Conservation (phyloP, 352 stramenopile genomes). For the Saprolegnia diclina region DNA sequence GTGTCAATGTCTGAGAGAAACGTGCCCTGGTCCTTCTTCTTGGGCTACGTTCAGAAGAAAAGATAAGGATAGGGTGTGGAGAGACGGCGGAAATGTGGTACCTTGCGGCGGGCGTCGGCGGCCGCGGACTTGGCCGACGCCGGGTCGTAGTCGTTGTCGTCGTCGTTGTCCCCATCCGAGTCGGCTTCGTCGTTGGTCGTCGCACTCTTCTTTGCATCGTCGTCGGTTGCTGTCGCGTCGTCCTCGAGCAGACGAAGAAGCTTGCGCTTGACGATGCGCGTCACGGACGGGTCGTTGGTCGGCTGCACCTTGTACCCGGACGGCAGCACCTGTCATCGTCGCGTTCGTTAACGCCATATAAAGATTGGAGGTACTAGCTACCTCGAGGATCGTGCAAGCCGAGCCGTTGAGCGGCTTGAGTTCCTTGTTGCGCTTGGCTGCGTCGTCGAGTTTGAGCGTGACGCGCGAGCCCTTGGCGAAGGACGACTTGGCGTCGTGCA, state of each 20-base stretch:
- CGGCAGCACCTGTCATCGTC: not conserved
- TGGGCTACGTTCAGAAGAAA: conserved; percentile 3
- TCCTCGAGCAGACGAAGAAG: not conserved
- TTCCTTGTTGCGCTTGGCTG: conserved; percentile 16
- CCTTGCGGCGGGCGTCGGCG: not conserved
- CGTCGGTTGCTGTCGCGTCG: conserved; percentile 25
- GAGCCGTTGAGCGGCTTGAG: conserved; percentile 15
- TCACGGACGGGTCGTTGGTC: not conserved
- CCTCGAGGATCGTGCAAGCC: conserved; percentile 12
- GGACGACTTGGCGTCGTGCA: conserved; percentile 31
- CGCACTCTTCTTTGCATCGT: conserved; percentile 29
- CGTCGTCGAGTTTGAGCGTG: conserved; percentile 22
- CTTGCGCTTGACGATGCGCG: conserved; percentile 9
- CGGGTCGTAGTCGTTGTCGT: conserved; percentile 31
- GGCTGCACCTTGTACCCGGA: conserved; percentile 10
- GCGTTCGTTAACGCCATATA: not conserved
- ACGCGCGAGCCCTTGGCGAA: conserved; percentile 20
- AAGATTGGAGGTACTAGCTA: not conserved
- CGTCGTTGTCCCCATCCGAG: conserved; percentile 35
- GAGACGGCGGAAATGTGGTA: not conserved
- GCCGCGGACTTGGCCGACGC: not conserved
- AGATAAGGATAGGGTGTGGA: not conserved
- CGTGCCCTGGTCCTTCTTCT: conserved; percentile 26
- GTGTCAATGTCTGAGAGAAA: conserved; percentile 73
- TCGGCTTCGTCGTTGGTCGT: conserved; percentile 42